A percentile compares a stretch with the other conserved stretches of the same genome.
Conservation (phyloP, 2,329 filamentous ascomycete species). For the Leptographium wingfieldii region DNA sequence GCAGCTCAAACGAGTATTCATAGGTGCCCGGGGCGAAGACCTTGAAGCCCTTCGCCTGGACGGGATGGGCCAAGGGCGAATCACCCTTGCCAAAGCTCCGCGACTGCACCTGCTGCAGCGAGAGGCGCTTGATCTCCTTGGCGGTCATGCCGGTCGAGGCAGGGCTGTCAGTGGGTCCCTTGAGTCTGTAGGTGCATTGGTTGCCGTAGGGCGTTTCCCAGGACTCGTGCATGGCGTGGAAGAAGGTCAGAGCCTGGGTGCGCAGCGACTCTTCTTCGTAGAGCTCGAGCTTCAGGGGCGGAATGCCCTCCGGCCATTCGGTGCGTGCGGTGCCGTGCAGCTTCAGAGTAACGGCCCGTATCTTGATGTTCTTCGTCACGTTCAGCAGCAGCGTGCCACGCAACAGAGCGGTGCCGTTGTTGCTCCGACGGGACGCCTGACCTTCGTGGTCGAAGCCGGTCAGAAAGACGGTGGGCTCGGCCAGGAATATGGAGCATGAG, state of each 20-base stretch:
- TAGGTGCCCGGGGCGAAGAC: slow-evolving; percentile 65
- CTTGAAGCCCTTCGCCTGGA: slow-evolving; percentile 62
- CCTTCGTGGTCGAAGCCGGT: slow-evolving; percentile 66
- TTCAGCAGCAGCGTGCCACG: slow-evolving; percentile 72
- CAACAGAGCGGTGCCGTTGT: slow-evolving; percentile 63
- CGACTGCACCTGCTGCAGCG: slow-evolving; percentile 67
- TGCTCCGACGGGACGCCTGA: slow-evolving; percentile 39
- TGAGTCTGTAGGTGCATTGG: slow-evolving; percentile 43
- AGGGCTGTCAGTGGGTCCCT: slow-evolving; percentile 23
- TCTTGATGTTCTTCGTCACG: slow-evolving; percentile 79
- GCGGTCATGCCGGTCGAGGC: slow-evolving; percentile 20
- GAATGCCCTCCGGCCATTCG: slow-evolving; percentile 94
- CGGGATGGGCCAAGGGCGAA: slow-evolving; percentile 45
- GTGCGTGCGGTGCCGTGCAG: slow-evolving; percentile 77
- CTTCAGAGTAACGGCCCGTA: slow-evolving; percentile 81
- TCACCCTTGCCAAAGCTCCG: slow-evolving; percentile 79
- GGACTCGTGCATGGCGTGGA: slow-evolving; percentile 59
- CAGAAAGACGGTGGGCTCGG: slow-evolving; percentile 70
- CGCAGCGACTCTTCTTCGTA: slow-evolving; percentile 76
- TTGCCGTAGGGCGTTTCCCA: slow-evolving; percentile 52
- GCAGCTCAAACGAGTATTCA: slow-evolving; percentile 69
- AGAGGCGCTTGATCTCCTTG: slow-evolving; percentile 53
- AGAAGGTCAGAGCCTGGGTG: slow-evolving; percentile 84
- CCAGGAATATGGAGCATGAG: slow-evolving; percentile 58
- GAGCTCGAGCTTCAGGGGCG: slow-evolving; percentile 71